Percentiles rank a stretch among this genome's conserved stretches.
Evolutionary conservation across 495 filamentous ascomycete genomes (phyloP).

Genomic region (Hypoxylon subgilvum): DNA sequence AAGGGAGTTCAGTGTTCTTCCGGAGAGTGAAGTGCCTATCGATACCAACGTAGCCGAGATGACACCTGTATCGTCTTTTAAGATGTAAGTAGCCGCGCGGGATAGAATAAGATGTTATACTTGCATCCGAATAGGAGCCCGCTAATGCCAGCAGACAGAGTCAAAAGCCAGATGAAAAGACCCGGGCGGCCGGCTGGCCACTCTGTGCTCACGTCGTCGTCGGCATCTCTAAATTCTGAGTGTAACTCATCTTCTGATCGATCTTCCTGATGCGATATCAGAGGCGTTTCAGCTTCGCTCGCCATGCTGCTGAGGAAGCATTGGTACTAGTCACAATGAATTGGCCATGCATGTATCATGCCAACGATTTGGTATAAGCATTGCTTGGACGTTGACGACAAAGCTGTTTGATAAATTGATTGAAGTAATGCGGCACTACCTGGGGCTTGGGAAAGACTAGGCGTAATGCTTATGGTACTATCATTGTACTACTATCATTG

Average conservation of each 20-base stretch:
- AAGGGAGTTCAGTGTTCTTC: slow-evolving; percentile 67
- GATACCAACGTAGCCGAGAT: slow-evolving; percentile 88
- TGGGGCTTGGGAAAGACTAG: too few relatives aligned
- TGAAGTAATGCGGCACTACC: too few relatives aligned
- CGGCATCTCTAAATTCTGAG: slow-evolving; percentile 24
- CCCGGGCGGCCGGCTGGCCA: slow-evolving; percentile 40
- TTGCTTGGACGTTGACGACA: background rate
- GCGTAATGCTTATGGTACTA: too few relatives aligned
- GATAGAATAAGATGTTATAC: slow-evolving; percentile 43
- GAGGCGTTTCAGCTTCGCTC: slow-evolving; percentile 14
- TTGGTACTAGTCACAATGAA: background rate
- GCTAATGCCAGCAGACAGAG: slow-evolving; percentile 80
- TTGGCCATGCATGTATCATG: slow-evolving; percentile 4
- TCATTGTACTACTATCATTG: too few relatives aligned
- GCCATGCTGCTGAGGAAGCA: slow-evolving; percentile 16
- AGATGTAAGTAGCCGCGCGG: slow-evolving; percentile 26
- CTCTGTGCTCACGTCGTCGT: slow-evolving; percentile 5
- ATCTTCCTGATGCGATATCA: slow-evolving; percentile 37
- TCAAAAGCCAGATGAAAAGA: slow-evolving; percentile 72
- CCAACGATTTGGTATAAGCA: background rate
- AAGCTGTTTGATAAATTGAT: too few relatives aligned
- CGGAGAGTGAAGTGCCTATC: slow-evolving; percentile 75
- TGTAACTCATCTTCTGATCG: slow-evolving; percentile 32
- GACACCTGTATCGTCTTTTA: slow-evolving; percentile 80
- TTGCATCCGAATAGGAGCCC: slow-evolving; percentile 88